phyloP scores from a whole-genome alignment of 371 early-diverging fungal species.

The Syncephalis plumigaleata region DNA sequence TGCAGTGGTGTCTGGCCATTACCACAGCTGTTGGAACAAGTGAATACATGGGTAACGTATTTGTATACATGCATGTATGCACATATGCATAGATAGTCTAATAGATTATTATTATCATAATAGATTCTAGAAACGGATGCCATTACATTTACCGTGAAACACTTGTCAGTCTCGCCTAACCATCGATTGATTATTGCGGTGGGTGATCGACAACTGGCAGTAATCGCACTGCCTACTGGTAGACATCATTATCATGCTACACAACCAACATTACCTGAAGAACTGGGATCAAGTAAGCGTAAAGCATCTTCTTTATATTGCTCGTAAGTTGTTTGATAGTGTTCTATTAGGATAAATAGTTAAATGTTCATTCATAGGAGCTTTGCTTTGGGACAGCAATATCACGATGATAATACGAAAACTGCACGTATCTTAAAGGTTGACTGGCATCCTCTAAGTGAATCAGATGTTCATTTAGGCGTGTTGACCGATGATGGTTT shows the following conservation, averaged over 20 bases:
- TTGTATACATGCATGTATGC: neutral
- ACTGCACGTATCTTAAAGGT: slow-evolving; percentile 3
- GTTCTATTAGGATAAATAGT: neutral
- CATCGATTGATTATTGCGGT: slow-evolving; percentile 2
- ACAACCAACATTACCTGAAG: neutral
- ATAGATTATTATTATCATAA: no score
- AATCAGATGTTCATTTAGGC: slow-evolving; percentile 2
- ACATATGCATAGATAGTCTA: no score
- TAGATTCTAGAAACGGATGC: no score
- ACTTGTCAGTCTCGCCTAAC: no score
- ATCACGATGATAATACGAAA: neutral
- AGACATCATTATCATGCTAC: neutral
- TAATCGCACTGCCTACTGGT: slow-evolving; percentile 1
- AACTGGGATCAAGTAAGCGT: neutral
- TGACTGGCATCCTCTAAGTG: slow-evolving; percentile 7
- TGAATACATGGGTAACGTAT: neutral
- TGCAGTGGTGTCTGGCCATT: no score
- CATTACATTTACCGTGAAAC: no score
- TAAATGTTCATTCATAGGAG: neutral
- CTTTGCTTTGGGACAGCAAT: slow-evolving; percentile 1
- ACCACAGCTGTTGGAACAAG: neutral
- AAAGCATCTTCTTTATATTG: neutral
- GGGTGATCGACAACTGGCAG: slow-evolving; percentile 5
- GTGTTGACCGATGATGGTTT: slow-evolving; percentile 6
- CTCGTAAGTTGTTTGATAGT: neutral